A percentile compares a stretch with the other conserved stretches of the same genome.
phyloP scores from a whole-genome alignment of 2,329 filamentous ascomycete genomes.

The Arthrinium phaeospermum region DNA sequence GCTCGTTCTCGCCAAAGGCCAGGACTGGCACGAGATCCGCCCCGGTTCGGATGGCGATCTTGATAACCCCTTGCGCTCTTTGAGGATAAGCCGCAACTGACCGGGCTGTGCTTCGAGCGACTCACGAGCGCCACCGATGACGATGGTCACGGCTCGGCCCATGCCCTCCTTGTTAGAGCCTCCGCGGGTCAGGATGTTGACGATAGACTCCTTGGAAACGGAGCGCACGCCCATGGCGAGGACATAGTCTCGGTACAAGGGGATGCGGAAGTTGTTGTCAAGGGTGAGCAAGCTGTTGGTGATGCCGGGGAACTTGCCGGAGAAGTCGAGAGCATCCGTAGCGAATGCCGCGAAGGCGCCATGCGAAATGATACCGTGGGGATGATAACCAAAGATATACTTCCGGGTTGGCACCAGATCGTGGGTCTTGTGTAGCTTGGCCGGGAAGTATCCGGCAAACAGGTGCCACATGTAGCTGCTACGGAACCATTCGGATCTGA shows the following conservation, averaged over 20 bases:
- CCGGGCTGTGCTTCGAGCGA: conserved; percentile 87
- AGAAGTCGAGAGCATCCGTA: conserved; percentile 88
- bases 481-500: conserved; percentile 77
- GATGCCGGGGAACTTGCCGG: conserved; percentile 88
- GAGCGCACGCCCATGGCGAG: conserved; percentile 85
- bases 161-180: conserved; percentile 80
- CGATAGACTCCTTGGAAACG: conserved; percentile 89
- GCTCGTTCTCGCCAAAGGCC: conserved; percentile 92
- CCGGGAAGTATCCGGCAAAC: conserved; percentile 93
- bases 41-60: conserved; percentile 89
- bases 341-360: conserved; percentile 93
- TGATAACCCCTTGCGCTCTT: conserved; percentile 91
- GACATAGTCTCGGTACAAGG: conserved; percentile 94
- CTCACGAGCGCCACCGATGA: conserved; percentile 90
- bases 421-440: conserved; percentile 82
- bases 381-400: conserved; percentile 97
- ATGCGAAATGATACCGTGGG: conserved; percentile 95
- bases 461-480: conserved; percentile 80
- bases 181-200: conserved; percentile 83
- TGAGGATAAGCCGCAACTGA: conserved; percentile 77
- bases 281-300: conserved; percentile 92
- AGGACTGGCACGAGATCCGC: conserved; percentile 93
- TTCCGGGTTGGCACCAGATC: conserved; percentile 81
- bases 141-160: conserved; percentile 96
- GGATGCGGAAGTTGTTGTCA: conserved; percentile 94